Evolutionary conservation across 2,329 filamentous ascomycete species (phyloP), one percentile per base, ranked within the genome.

Genomic region (Leptographium radiaticola): DNA sequence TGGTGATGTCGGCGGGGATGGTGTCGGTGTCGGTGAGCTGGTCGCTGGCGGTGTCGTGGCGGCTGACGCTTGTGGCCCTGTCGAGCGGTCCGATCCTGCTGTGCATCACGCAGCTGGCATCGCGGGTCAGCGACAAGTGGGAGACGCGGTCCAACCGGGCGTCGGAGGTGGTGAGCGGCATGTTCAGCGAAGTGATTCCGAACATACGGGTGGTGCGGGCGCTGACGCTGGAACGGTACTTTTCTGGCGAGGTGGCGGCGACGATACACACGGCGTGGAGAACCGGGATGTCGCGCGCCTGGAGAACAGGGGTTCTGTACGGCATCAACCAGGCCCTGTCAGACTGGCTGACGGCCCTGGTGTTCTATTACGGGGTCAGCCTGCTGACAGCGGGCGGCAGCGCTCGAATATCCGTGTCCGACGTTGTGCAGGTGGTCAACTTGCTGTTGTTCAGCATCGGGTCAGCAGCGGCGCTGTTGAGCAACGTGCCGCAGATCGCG

Each of bases 401-500:
- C 30, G 25, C 34, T 18, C 11, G 15, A 6, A 43, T 40, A 6
- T 61, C 64, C 13, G 63, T 69, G n/a, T 73, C 71, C 0, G 76
- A 84, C 0, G 77, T 93, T 18, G 70, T 95, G 33, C 80, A 84
- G 56, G 86, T 93, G 0, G 83, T 93, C 61, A 86, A 89, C 38
- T 75, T 95, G 52, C 75, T 97, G 1, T 76, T 95, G n/a, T 87
- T 96, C 64, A 84, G 86, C 57, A 80, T 95, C 54, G 81, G 83
- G 12, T 87, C 85, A 12, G 80, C 86, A 2, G 81, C 81, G 39
- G 75, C 76, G 36, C 79, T 93, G 53, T 69, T 94, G 18, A 76
- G 79, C 49, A 84, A 83, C 62, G 80, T 97, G 30, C 90, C 91
- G 0, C 88, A 95, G 62, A 82, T 95, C 45, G 84, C 82, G 13